Base-by-base conservation (phyloP, 2,329 filamentous ascomycete genomes). In the Epichloe bromicola region DNA sequence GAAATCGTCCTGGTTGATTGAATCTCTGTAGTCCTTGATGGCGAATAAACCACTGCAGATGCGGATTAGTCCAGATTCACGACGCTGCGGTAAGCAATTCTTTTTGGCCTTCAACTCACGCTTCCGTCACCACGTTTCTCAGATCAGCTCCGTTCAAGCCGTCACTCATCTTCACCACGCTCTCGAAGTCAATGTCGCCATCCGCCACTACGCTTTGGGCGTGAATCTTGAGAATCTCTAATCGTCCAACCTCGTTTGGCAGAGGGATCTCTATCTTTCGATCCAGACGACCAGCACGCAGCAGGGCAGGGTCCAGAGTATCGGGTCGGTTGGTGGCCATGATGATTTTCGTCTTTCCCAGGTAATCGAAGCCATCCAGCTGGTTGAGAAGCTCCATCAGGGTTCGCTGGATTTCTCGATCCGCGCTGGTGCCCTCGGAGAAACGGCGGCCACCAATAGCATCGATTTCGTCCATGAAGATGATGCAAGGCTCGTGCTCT, bases 401-500 rank as follows among this genome's bases (percentile, higher is more conserved):
- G 37, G 93, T 98, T 64, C 93, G 85, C 72, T 98, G 93, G 60
- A 98, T 98, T 70, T 98, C 93, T 63, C 94, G 85, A 73, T 98
- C 93, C 48, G 93, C 93, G 54, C 89, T 95, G 48, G 93, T 98
- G 59, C 94, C 93, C 69, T 98, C 93, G 1, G 88, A 95, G 71
- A 98, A 98, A 62, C 93, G 81, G 61, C 94, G 82, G 56, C 94
- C 94, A 67, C 93, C 93, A 63, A 98, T 98, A 64, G 93, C 93
- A 65, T 98, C 93, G 65, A 98, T 98, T 72, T 98, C 93, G 76
- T 98, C 94, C 93, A 98, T 98, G 79, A 98, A 98, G 72, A 98
- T 98, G 69, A 98, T 98, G 69, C 93, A 98, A 39, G 93, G 93
- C 70, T 98, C 93, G 68, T 98, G 93, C 68, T 98, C 94, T 72